These are phyloP conservation scores for Pyrus pyrifolia DNA, from an alignment of 306 rosid species.

Conservation along the genomic window DNA sequence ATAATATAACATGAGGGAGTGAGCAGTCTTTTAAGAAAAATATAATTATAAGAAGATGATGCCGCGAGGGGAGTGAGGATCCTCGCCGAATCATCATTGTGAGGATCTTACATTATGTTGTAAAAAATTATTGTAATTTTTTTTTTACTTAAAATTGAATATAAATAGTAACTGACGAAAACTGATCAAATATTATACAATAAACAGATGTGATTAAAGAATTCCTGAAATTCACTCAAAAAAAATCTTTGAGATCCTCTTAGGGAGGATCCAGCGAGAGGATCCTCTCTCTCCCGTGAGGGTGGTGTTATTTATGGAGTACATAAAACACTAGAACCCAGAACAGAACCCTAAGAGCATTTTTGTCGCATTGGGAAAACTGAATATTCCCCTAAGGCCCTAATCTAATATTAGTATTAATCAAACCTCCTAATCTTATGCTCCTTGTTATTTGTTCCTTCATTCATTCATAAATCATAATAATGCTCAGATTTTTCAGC, in stretches of 20 bases:
- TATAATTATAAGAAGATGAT: conserved; percentile 7
- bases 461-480: too few relatives aligned
- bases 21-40: neutral
- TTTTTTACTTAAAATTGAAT: too few relatives aligned
- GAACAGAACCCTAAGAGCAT: conserved; percentile 49
- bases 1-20: neutral
- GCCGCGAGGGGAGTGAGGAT: conserved; percentile 17
- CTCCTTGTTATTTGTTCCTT: too few relatives aligned
- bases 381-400: conserved; percentile 46
- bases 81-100: too few relatives aligned
- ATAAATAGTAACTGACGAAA: fast-evolving
- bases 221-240: too few relatives aligned
- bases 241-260: too few relatives aligned
- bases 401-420: neutral
- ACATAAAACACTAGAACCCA: conserved; percentile 23
- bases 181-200: fast-evolving
- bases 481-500: neutral
- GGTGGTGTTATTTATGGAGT: conserved; percentile 18
- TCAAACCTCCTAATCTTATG: neutral
- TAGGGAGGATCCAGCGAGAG: too few relatives aligned
- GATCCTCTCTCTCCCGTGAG: too few relatives aligned
- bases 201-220: too few relatives aligned
- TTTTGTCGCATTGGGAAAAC: conserved; percentile 88
- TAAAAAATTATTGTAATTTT: too few relatives aligned
- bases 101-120: too few relatives aligned